Conservation (phyloP, 495 filamentous ascomycete species). For the Podospora didyma region DNA sequence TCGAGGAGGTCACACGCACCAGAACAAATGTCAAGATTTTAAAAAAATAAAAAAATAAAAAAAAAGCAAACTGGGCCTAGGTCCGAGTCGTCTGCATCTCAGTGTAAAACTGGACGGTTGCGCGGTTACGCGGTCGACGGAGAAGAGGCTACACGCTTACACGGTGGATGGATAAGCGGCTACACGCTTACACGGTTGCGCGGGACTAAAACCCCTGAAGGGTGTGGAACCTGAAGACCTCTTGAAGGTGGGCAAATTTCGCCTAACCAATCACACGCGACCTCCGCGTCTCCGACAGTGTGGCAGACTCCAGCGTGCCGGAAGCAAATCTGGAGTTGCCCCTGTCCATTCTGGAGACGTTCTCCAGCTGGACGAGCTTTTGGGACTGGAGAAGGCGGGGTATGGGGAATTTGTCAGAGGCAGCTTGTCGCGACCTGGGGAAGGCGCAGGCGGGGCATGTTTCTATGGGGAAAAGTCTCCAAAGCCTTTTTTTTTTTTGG, state of each 20-base stretch:
- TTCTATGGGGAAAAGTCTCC: not conserved
- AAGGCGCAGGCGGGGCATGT: not conserved
- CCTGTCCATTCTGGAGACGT: not conserved
- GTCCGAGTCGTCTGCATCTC: not conserved
- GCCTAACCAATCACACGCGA: constrained; percentile 1
- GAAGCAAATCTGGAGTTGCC: not conserved
- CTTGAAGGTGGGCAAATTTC: not conserved
- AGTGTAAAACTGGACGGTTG: no score
- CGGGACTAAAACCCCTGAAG: constrained; percentile 1
- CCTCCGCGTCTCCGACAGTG: not conserved
- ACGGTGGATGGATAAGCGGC: no score
- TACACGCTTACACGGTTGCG: not conserved
- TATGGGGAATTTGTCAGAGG: constrained; percentile 2
- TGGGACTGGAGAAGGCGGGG: not conserved
- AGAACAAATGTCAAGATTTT: constrained; percentile 1
- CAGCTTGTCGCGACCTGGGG: not conserved
- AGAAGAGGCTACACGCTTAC: no score
- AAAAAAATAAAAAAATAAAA: not conserved
- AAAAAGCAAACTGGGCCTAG: not conserved
- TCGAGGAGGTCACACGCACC: constrained; percentile 1
- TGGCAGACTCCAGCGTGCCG: not conserved
- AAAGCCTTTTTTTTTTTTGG: constrained; percentile 1
- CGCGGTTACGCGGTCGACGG: no score
- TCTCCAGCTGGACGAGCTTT: not conserved
- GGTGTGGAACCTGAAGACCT: not conserved